phyloP scores from a whole-genome alignment of 768 basidiomycete genomes.

The Termitomyces heimii region DNA sequence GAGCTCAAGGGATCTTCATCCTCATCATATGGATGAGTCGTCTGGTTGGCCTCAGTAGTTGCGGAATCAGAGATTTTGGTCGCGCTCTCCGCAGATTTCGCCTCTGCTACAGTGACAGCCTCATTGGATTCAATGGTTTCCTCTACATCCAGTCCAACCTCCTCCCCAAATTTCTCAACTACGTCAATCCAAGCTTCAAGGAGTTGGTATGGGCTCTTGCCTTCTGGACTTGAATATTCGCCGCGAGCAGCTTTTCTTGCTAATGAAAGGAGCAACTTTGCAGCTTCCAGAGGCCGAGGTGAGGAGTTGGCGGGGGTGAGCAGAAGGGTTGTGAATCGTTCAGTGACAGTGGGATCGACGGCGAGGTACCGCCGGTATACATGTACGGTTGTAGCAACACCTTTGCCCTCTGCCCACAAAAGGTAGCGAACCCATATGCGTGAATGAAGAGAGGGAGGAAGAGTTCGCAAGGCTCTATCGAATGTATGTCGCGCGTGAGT shows the following conservation, averaged over 20 bases:
- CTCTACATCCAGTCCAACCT: conserved; percentile 83
- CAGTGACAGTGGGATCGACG: conserved; percentile 76
- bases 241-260: conserved; percentile 82
- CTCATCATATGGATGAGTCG: conserved; percentile 55
- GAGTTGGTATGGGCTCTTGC: conserved; percentile 93
- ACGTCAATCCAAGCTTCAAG: conserved; percentile 90
- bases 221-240: conserved; percentile 81
- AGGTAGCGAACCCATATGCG: conserved; percentile 93
- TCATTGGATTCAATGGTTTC: conserved; percentile 60
- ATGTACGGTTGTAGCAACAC: conserved; percentile 70
- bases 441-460: conserved; percentile 87
- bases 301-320: conserved; percentile 49
- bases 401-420: conserved; percentile 82
- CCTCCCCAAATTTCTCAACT: conserved; percentile 85
- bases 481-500: conserved; percentile 93
- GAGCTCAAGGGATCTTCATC: conserved; percentile 76
- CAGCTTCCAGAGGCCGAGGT: conserved; percentile 86
- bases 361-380: conserved; percentile 88
- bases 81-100: conserved; percentile 25
- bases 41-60: conserved; percentile 48
- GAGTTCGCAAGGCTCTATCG: conserved; percentile 89
- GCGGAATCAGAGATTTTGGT: conserved; percentile 27
- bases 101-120: conserved; percentile 37
- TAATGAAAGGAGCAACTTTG: conserved; percentile 81
- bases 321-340: conserved; percentile 67